Percentiles rank a stretch among this genome's conserved stretches.
Evolutionary conservation across 148 eudicot genomes (phyloP).

Genomic region (Rhododendron simsii): DNA sequence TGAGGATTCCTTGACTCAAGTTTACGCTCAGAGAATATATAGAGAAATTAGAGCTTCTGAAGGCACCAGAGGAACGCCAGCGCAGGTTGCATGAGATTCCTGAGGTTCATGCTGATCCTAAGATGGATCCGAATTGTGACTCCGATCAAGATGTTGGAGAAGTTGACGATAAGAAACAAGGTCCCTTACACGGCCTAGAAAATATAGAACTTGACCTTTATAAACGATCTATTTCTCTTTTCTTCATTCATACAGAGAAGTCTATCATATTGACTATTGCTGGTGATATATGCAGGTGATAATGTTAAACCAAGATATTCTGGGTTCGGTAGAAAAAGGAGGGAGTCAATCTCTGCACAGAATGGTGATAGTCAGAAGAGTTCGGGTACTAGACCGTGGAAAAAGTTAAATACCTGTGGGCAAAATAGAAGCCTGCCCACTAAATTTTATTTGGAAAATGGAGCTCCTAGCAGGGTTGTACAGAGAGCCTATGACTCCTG

Average conservation of each 20-base stretch:
- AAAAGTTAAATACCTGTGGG: constrained; percentile 20
- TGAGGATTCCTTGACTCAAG: constrained; percentile 52
- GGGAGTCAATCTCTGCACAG: constrained; percentile 30
- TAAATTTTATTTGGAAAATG: constrained; percentile 34
- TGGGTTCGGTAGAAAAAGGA: constrained; percentile 28
- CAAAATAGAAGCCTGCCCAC: constrained; percentile 27
- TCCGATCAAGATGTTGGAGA: constrained; percentile 75
- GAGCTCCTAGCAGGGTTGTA: constrained; percentile 22
- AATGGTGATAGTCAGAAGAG: constrained; percentile 27
- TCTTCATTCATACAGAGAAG: not conserved
- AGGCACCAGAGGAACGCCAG: constrained; percentile 76
- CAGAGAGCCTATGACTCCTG: constrained; percentile 10
- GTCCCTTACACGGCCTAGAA: constrained; percentile 29
- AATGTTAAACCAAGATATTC: constrained; percentile 32
- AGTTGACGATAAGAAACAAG: constrained; percentile 48
- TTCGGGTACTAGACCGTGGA: constrained; percentile 20
- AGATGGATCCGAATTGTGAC: constrained; percentile 79
- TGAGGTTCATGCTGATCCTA: constrained; percentile 81
- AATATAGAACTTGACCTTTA: not conserved
- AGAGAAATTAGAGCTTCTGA: constrained; percentile 73
- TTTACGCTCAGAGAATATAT: constrained; percentile 81
- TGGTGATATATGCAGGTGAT: constrained; percentile 42
- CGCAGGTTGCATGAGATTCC: constrained; percentile 67
- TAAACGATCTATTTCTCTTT: constrained; percentile 9
- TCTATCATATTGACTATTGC: constrained; percentile 6